These are phyloP conservation scores for Picea glauca DNA, from an alignment of 75 land plant species.

Conservation along the genomic window DNA sequence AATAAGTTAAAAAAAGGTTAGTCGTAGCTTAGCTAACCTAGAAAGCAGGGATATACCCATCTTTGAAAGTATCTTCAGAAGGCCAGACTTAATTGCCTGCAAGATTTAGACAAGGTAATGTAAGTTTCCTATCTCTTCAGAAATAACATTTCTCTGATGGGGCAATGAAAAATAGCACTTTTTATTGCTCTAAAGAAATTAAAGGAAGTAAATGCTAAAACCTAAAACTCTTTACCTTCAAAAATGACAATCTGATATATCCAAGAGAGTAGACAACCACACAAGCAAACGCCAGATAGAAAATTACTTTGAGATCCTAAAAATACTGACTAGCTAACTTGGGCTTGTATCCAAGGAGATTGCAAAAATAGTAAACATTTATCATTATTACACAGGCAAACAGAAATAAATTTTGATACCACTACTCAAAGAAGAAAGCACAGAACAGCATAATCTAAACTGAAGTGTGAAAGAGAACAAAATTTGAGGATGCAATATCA, in stretches of 20 bases:
- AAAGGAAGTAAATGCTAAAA: background rate
- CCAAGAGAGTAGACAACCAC: background rate
- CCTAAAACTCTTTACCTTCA: background rate
- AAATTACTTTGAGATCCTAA: background rate
- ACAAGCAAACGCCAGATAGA: background rate
- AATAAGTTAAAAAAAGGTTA: background rate
- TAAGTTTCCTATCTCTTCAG: background rate
- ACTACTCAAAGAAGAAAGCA: too few species aligned
- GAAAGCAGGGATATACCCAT: slow-evolving; percentile 98
- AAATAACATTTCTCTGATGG: background rate
- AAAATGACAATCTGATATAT: background rate
- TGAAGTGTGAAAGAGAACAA: too few species aligned
- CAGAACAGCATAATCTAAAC: too few species aligned
- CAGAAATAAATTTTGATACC: too few species aligned
- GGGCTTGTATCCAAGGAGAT: too few species aligned
- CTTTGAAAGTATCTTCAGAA: slow-evolving; percentile 92
- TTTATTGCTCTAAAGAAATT: background rate
- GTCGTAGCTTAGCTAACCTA: slow-evolving; percentile 35
- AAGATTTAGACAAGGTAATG: slow-evolving; percentile 1
- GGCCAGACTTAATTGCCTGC: slow-evolving; percentile 90
- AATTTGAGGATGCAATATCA: too few species aligned
- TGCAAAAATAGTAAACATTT: too few species aligned
- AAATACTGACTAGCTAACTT: background rate
- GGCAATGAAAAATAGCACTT: background rate
- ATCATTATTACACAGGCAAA: too few species aligned